Evolutionary conservation across 2,329 filamentous ascomycete species (phyloP).

Genomic region (Zalaria obscura): DNA sequence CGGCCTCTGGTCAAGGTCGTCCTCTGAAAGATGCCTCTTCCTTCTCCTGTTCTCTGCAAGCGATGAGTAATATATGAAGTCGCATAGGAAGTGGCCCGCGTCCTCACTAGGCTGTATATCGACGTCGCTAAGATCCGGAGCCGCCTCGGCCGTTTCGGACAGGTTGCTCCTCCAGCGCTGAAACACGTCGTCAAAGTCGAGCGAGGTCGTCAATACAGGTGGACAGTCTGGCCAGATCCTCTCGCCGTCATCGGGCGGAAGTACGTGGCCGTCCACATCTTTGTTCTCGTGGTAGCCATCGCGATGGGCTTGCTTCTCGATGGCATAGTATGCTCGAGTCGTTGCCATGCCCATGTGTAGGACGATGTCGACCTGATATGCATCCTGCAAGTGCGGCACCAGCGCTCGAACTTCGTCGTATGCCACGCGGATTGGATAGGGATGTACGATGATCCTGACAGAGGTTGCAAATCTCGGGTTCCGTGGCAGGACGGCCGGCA

Average conservation of each 20-base stretch:
- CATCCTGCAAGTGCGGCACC: conserved; percentile 48
- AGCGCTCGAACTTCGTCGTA: conserved; percentile 52
- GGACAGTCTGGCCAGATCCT: conserved; percentile 15
- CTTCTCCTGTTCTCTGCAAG: conserved; percentile 19
- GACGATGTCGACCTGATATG: conserved; percentile 44
- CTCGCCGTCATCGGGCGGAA: conserved; percentile 12
- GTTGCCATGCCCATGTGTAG: conserved; percentile 71
- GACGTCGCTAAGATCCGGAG: conserved; percentile 12
- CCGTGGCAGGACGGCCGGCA: conserved; percentile 49
- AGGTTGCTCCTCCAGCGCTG: conserved; percentile 14
- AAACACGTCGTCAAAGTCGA: conserved; percentile 17
- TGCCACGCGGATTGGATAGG: conserved; percentile 53
- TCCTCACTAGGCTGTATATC: conserved; percentile 24
- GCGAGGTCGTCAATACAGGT: conserved; percentile 12
- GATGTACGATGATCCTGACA: conserved; percentile 51
- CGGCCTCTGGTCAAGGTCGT: conserved; percentile 11
- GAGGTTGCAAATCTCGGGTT: conserved; percentile 18
- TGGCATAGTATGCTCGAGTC: conserved; percentile 49
- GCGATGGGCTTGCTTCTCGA: conserved; percentile 57
- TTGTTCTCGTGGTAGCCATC: conserved; percentile 51
- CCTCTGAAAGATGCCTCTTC: conserved; percentile 1
- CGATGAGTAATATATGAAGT: conserved; percentile 29
- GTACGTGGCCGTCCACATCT: conserved; percentile 49
- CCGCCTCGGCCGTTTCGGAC: conserved; percentile 11
- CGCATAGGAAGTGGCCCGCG: conserved; percentile 28